These are phyloP conservation scores for Phytopythium kandeliae DNA, from an alignment of 352 stramenopile species.

Conservation along the genomic window DNA sequence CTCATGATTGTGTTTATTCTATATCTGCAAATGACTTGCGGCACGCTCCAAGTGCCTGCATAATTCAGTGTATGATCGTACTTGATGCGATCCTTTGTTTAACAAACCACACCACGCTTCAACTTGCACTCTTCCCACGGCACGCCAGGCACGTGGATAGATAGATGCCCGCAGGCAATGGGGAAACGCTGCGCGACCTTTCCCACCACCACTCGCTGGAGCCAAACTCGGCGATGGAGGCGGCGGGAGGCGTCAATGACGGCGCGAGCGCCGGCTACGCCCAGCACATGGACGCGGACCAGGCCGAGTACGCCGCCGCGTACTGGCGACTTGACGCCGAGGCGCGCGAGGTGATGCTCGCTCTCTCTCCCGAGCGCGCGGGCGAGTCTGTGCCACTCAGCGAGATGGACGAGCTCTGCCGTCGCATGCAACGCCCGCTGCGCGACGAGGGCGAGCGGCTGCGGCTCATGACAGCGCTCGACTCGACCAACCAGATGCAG, in stretches of 20 bases:
- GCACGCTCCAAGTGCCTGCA: no score
- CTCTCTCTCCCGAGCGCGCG: conserved; percentile 23
- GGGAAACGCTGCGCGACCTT: no score
- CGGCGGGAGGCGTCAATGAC: neutral
- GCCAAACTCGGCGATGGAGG: no score
- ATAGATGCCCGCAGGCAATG: no score
- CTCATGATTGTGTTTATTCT: no score
- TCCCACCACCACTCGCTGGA: no score
- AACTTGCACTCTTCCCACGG: no score
- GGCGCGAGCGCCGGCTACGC: neutral
- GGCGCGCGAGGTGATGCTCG: conserved; percentile 23
- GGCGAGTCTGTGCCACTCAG: conserved; percentile 30
- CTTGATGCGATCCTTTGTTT: no score
- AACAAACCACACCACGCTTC: no score
- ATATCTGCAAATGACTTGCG: no score
- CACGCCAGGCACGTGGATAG: no score
- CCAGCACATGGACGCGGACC: neutral
- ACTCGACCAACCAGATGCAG: conserved; percentile 54
- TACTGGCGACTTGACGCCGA: conserved; percentile 54
- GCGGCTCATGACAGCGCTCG: conserved; percentile 43
- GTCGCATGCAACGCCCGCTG: conserved; percentile 26
- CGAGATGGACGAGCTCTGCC: conserved; percentile 47
- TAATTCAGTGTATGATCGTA: no score
- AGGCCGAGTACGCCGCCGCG: conserved; percentile 20
- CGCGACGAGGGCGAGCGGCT: conserved; percentile 37